phyloP scores from a whole-genome alignment of 306 rosid genomes.

The Argentina anserina region DNA sequence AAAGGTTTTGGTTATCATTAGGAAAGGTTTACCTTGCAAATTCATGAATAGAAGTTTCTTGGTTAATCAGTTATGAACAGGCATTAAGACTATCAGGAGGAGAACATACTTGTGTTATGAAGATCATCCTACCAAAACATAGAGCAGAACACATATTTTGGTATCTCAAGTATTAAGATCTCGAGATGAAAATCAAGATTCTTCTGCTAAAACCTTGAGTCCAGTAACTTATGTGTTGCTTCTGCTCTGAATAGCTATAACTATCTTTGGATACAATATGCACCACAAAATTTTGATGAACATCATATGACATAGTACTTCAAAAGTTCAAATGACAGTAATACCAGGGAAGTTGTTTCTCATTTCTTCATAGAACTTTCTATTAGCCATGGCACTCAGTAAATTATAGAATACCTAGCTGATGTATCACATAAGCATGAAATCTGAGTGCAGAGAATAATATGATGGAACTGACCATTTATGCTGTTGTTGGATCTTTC shows the following conservation, averaged over 20 bases:
- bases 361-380: neutral
- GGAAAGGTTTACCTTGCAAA: neutral
- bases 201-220: neutral
- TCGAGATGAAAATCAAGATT: neutral
- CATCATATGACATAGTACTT: too few species aligned
- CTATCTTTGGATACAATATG: neutral
- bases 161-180: neutral
- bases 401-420: neutral
- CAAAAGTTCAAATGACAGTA: neutral
- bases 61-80: neutral
- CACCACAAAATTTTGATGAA: too few species aligned
- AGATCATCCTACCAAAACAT: neutral
- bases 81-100: neutral
- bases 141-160: neutral
- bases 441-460: conserved; percentile 7
- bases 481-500: conserved; percentile 32
- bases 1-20: neutral
- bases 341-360: neutral
- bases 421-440: neutral
- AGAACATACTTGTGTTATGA: neutral
- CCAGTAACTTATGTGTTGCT: neutral
- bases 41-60: neutral
- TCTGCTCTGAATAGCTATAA: neutral
- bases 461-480: conserved; percentile 25
- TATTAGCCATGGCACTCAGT: neutral